Conservation (phyloP, 2,329 filamentous ascomycete genomes). For the Rosellinia necatrix region DNA sequence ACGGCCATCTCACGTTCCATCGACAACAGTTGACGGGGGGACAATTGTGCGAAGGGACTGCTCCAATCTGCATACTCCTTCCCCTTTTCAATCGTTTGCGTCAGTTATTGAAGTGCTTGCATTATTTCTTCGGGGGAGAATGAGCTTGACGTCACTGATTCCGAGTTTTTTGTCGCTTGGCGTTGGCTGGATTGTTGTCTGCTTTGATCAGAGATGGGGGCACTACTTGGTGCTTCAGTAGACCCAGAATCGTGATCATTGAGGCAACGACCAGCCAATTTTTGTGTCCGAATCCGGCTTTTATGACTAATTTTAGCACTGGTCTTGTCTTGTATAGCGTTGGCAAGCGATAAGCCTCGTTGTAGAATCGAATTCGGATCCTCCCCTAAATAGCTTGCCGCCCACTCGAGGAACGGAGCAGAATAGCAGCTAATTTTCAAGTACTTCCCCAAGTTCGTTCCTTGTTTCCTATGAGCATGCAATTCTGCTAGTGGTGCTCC, state of each 20-base stretch:
- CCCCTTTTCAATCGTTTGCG: conserved; percentile 9
- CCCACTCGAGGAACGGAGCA: not conserved
- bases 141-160: not conserved
- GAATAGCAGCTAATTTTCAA: not conserved
- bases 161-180: not conserved
- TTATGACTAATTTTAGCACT: not conserved
- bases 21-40: conserved; percentile 7
- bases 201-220: not conserved
- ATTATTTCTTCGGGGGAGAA: conserved; percentile 1
- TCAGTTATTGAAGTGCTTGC: conserved; percentile 5
- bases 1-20: conserved; percentile 8
- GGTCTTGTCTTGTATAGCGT: not conserved
- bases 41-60: conserved; percentile 9
- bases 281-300: not conserved
- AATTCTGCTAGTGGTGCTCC: not conserved
- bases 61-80: conserved; percentile 10
- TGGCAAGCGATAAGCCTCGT: not conserved
- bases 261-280: not conserved
- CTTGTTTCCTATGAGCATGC: not conserved
- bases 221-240: not conserved
- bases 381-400: not conserved
- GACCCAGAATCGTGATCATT: not conserved
- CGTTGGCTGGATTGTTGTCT: not conserved
- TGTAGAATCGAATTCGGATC: not conserved
- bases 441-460: not conserved